phyloP scores from a whole-genome alignment of 331 rosid genomes.

The Stylosanthes scabra region DNA sequence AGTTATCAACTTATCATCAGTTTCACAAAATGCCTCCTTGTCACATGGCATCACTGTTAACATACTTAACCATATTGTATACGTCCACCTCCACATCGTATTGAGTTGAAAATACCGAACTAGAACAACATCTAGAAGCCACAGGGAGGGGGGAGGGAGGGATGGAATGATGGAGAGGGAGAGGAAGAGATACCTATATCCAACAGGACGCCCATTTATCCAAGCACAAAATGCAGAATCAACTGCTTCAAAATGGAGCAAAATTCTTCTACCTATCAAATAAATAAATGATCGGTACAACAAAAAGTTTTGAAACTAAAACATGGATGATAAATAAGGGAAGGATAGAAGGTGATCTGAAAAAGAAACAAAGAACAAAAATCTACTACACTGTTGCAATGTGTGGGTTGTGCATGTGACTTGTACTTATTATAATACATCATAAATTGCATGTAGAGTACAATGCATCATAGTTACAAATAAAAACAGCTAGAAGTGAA shows the following conservation, averaged over 20 bases:
- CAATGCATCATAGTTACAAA: neutral
- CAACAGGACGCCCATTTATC: constrained; percentile 86
- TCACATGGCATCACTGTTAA: neutral
- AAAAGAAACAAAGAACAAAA: neutral
- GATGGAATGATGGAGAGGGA: no score
- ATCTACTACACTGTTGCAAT: constrained; percentile 4
- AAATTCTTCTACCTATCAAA: constrained; percentile 80
- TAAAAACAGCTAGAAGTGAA: neutral
- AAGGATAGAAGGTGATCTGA: neutral
- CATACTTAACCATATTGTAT: constrained; percentile 1
- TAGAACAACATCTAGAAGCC: constrained; percentile 2
- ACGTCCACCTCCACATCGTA: neutral
- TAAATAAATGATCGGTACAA: constrained; percentile 26
- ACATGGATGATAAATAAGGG: neutral
- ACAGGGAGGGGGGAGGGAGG: neutral
- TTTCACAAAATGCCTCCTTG: neutral
- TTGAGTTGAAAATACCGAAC: constrained; percentile 17
- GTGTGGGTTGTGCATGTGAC: neutral
- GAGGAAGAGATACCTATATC: constrained; percentile 73
- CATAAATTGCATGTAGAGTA: constrained; percentile 15
- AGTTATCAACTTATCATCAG: constrained; percentile 13
- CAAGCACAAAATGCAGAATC: constrained; percentile 96
- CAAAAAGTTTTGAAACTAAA: neutral
- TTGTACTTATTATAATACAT: constrained; percentile 3
- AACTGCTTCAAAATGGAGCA: constrained; percentile 96